Evolutionary conservation across 768 basidiomycete genomes (phyloP), one percentile per base, ranked within the genome.

Genomic region (Auriscalpium microsporum): DNA sequence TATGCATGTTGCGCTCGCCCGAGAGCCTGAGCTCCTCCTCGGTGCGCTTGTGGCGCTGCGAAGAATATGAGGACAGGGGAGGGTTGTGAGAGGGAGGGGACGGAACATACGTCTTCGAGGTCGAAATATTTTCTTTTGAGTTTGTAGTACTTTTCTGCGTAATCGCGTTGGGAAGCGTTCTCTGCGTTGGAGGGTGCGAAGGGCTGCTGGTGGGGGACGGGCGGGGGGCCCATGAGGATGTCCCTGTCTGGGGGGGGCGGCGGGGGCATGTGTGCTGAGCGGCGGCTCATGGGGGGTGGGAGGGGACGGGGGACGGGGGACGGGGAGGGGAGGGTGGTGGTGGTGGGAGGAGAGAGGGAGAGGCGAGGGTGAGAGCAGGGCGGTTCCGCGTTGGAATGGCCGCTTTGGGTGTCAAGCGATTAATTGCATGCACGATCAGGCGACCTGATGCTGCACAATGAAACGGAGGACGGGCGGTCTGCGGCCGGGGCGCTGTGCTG

Each of bases 41-140:
- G 3, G 75, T 71, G 62, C 83, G 83, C 69, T 84, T 80, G 67
- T 78, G 75, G 75, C 79, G 77, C 81, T 86, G 69, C 40, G 40
- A 16, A 52, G 47, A 38, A 19, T 44, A 10, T 8, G 23, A 48
- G 23, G 45, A 50, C 37, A 55, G 35, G 23, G 46, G 16, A 23
- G 50, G 36, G 40, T 8, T n/a, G 36, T 8, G 28, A 46, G 53
- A 23, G 17, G 38, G 34, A 10, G 38, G 13, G 16, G 11, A n/a
- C 37, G 33, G 42, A n/a, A 13, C 47, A 1, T 53, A 87, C 87
- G 79, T 87, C 81, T 62, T 87, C 83, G 44, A 87, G 77, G 53
- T 85, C 83, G 59, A 78, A 77, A 66, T 79, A 84, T 42, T 80
- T 79, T 45, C 81, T 70, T 65, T 89, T 89, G 52, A 87, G 73